A percentile compares a stretch with the other conserved stretches of the same genome.
These are phyloP conservation scores for Solanum paucissectum DNA, from an alignment of 257 asterid genomes.

Conservation along the genomic window DNA sequence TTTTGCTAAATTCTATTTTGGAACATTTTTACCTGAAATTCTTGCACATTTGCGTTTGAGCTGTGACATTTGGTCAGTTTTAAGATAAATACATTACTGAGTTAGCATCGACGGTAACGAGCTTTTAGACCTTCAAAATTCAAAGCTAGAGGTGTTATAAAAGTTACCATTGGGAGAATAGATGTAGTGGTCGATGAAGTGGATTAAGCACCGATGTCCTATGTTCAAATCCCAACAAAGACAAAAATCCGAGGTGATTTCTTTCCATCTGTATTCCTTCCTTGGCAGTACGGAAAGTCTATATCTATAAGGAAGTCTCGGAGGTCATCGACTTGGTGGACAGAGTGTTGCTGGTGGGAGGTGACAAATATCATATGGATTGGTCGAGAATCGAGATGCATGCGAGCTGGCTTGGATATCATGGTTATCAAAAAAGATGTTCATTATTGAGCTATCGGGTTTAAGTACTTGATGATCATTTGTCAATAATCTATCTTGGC, in stretches of 20 bases:
- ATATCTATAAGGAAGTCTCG: neutral
- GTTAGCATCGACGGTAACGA: neutral
- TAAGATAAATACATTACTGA: neutral
- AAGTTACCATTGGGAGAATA: neutral
- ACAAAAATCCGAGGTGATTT: neutral
- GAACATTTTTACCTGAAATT: neutral
- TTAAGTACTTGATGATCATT: neutral
- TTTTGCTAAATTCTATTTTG: neutral
- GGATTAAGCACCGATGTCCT: neutral
- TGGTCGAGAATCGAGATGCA: neutral
- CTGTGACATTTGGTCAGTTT: neutral
- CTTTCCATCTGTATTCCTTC: neutral
- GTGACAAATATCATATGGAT: neutral
- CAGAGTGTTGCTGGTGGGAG: neutral
- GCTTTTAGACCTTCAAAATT: neutral
- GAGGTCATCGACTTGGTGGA: neutral
- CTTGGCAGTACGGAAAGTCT: neutral
- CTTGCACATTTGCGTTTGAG: neutral
- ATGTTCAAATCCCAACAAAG: neutral
- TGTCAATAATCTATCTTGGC: neutral
- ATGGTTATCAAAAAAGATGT: neutral
- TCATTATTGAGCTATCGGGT: neutral
- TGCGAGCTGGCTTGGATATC: neutral
- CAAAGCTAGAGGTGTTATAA: neutral
- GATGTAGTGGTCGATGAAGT: neutral